Conservation (phyloP, 1,139 yeast genomes). For the Saccharomyces hybrid region DNA sequence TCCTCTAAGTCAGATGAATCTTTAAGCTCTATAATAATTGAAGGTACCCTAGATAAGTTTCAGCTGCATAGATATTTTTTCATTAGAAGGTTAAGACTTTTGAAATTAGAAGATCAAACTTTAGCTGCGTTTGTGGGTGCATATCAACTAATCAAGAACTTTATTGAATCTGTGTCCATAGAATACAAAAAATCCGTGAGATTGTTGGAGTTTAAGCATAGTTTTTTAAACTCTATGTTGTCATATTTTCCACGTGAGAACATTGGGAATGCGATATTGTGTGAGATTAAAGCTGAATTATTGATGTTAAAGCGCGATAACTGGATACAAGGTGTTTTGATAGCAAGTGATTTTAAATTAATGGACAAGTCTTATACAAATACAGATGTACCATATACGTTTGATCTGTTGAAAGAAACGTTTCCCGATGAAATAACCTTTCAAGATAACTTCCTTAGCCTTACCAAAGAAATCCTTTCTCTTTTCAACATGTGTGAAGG, state of each 20-base stretch:
- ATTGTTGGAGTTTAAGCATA: slow-evolving; percentile 22
- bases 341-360: slow-evolving; percentile 13
- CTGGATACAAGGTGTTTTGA: slow-evolving; percentile 27
- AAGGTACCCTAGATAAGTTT: slow-evolving; percentile 17
- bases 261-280: slow-evolving; percentile 1
- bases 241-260: slow-evolving; percentile 6
- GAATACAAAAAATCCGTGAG: slow-evolving; percentile 11
- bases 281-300: slow-evolving; percentile 23
- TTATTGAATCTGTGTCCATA: slow-evolving; percentile 13
- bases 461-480: slow-evolving; percentile 21
- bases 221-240: slow-evolving; percentile 14
- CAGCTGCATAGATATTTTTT: slow-evolving; percentile 20
- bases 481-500: slow-evolving; percentile 16
- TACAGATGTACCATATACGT: slow-evolving; percentile 6
- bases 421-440: slow-evolving; percentile 30
- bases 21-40: slow-evolving; percentile 11
- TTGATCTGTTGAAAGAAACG: slow-evolving; percentile 20
- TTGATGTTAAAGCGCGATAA: slow-evolving; percentile 23
- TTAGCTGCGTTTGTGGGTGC: slow-evolving; percentile 8
- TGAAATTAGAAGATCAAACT: slow-evolving; percentile 10
- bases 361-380: slow-evolving; percentile 12
- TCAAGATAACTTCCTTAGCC: slow-evolving; percentile 22
- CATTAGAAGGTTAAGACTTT: slow-evolving; percentile 17
- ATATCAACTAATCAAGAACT: slow-evolving; percentile 13
- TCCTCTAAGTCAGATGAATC: slow-evolving; percentile 6